Evolutionary conservation across 2,329 filamentous ascomycete genomes (phyloP).

Genomic region (Ceratocystis smalleyi): DNA sequence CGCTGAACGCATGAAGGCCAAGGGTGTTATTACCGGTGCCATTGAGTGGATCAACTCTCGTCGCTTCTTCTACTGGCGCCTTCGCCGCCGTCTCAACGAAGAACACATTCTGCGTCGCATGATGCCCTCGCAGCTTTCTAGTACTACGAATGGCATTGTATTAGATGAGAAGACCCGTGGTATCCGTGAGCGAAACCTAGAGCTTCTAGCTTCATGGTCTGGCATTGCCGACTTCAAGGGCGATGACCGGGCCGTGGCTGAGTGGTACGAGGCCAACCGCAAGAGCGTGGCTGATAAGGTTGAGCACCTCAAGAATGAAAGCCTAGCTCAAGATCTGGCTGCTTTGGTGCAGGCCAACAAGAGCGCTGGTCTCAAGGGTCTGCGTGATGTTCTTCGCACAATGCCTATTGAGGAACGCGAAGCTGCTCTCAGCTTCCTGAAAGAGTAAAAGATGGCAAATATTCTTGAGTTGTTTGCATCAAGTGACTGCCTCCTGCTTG

Average conservation of each 20-base stretch:
- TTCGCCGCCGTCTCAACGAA: constrained; percentile 89
- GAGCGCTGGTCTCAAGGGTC: constrained; percentile 66
- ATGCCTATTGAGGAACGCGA: constrained; percentile 82
- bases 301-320: constrained; percentile 65
- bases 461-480: background rate
- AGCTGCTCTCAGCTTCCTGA: constrained; percentile 50
- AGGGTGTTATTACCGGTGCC: constrained; percentile 74
- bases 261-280: constrained; percentile 94
- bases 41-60: constrained; percentile 79
- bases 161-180: constrained; percentile 31
- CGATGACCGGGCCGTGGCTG: constrained; percentile 68
- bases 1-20: constrained; percentile 93
- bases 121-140: constrained; percentile 29
- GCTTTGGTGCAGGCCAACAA: constrained; percentile 32
- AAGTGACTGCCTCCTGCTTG: constrained; percentile 5
- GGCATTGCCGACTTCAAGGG: constrained; percentile 59
- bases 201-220: constrained; percentile 69
- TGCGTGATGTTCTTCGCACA: constrained; percentile 71
- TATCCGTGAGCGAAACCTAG: constrained; percentile 51
- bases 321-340: constrained; percentile 35
- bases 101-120: constrained; percentile 94
- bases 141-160: constrained; percentile 23
- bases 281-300: constrained; percentile 71
- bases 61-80: constrained; percentile 99
- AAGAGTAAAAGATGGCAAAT: constrained; percentile 25